Conservation (phyloP, 352 stramenopile species). For the Globisporangium mamillatum region DNA sequence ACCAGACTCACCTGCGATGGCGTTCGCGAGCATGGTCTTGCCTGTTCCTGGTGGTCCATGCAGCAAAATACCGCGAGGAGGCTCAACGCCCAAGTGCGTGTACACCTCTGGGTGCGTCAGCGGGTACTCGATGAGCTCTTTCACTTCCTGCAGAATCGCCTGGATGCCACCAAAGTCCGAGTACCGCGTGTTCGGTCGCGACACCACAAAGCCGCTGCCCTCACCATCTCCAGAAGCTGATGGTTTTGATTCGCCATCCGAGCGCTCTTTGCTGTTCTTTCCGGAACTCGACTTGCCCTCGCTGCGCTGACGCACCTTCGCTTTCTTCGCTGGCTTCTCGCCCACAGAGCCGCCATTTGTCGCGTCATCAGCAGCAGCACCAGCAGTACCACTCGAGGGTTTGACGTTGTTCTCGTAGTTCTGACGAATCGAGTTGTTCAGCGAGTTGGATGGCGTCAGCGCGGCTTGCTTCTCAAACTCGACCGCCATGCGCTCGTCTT, state of each 20-base stretch:
- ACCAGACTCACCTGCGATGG: slow-evolving; percentile 91
- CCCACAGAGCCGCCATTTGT: slow-evolving; percentile 4
- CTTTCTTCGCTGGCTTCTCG: slow-evolving; percentile 65
- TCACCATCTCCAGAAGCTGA: slow-evolving; percentile 16
- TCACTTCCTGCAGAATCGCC: slow-evolving; percentile 82
- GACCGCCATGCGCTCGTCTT: slow-evolving; percentile 58
- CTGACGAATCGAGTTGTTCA: slow-evolving; percentile 79
- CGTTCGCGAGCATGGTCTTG: slow-evolving; percentile 93
- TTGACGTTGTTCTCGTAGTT: slow-evolving; percentile 48
- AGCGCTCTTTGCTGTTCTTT: slow-evolving; percentile 19
- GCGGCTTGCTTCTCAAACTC: slow-evolving; percentile 47
- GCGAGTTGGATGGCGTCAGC: slow-evolving; percentile 40
- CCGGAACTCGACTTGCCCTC: slow-evolving; percentile 18
- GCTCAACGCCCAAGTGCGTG: slow-evolving; percentile 89
- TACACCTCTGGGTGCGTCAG: slow-evolving; percentile 94
- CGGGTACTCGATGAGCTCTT: slow-evolving; percentile 95
- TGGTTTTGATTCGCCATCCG: neutral
- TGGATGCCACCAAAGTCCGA: slow-evolving; percentile 89
- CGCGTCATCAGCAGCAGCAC: neutral
- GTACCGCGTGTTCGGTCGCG: slow-evolving; percentile 76
- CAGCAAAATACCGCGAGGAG: slow-evolving; percentile 89
- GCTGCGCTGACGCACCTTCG: slow-evolving; percentile 49
- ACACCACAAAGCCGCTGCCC: slow-evolving; percentile 63
- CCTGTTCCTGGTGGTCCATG: slow-evolving; percentile 92
- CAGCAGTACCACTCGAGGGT: neutral